phyloP scores from a whole-genome alignment of 176 grass and related monocot species.

The Oryza officinalis region DNA sequence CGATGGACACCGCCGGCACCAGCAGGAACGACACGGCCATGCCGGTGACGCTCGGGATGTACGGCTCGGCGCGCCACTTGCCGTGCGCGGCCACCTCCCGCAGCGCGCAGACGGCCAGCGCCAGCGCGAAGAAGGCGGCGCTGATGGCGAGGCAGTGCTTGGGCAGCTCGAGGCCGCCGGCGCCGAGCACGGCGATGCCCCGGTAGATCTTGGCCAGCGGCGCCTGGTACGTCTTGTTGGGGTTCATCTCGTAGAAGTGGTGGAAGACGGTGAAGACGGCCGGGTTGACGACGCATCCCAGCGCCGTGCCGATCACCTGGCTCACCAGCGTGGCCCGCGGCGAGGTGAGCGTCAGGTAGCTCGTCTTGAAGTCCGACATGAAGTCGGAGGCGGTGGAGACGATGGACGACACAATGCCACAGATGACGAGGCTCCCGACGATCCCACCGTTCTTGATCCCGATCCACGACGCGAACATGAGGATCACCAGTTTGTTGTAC shows the following conservation, averaged over 20 bases:
- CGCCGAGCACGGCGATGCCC: slow-evolving; percentile 68
- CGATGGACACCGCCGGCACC: slow-evolving; percentile 60
- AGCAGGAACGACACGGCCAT: slow-evolving; percentile 73
- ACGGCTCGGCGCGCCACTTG: slow-evolving; percentile 36
- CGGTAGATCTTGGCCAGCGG: slow-evolving; percentile 64
- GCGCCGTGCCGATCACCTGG: slow-evolving; percentile 62
- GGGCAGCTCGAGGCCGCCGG: slow-evolving; percentile 55
- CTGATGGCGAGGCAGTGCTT: slow-evolving; percentile 56
- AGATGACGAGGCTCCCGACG: slow-evolving; percentile 68
- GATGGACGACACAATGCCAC: slow-evolving; percentile 62
- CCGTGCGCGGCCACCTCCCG: slow-evolving; percentile 47
- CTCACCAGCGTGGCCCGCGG: slow-evolving; percentile 64
- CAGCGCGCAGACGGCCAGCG: slow-evolving; percentile 41
- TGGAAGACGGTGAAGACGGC: slow-evolving; percentile 67
- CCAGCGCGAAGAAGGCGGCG: slow-evolving; percentile 41
- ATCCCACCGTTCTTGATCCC: slow-evolving; percentile 38
- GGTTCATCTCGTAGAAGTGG: slow-evolving; percentile 48
- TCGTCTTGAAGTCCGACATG: slow-evolving; percentile 80
- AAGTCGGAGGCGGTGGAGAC: slow-evolving; percentile 73
- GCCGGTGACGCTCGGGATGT: slow-evolving; percentile 60
- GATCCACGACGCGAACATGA: slow-evolving; percentile 70
- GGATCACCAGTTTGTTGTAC: slow-evolving; percentile 71
- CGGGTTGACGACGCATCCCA: slow-evolving; percentile 66
- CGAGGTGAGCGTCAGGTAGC: slow-evolving; percentile 78
- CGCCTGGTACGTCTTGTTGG: slow-evolving; percentile 43